Percentiles rank a stretch among this genome's conserved stretches.
Evolutionary conservation across 2,329 filamentous ascomycete genomes (phyloP).

Genomic region (Fusarium sp.): DNA sequence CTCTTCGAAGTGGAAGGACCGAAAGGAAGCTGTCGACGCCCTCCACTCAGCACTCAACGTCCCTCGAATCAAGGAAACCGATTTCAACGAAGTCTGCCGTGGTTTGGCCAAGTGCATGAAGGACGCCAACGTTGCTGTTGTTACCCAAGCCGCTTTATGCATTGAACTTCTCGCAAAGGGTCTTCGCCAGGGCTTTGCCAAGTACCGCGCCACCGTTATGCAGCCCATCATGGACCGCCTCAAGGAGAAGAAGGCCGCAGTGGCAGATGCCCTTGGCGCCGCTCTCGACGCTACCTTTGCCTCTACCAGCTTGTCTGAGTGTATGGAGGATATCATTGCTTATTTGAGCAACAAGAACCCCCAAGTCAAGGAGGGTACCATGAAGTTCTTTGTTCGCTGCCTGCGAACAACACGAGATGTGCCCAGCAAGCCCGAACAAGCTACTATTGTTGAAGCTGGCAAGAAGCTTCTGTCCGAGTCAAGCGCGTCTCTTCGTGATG

Average conservation of each 20-base stretch:
- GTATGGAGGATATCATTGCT: slow-evolving; percentile 88
- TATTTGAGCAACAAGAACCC: slow-evolving; percentile 95
- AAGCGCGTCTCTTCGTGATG: slow-evolving; percentile 84
- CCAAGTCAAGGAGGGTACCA: slow-evolving; percentile 94
- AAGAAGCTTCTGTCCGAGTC: slow-evolving; percentile 94
- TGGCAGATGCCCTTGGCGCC: slow-evolving; percentile 87
- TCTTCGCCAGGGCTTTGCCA: slow-evolving; percentile 79
- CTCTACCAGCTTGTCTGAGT: slow-evolving; percentile 81
- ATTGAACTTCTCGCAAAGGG: slow-evolving; percentile 91
- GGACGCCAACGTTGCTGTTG: slow-evolving; percentile 95
- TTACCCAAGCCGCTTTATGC: slow-evolving; percentile 92
- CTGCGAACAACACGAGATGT: slow-evolving; percentile 85
- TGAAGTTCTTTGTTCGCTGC: slow-evolving; percentile 92
- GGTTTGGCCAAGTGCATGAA: slow-evolving; percentile 97
- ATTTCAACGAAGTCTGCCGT: slow-evolving; percentile 85
- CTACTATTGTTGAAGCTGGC: slow-evolving; percentile 84
- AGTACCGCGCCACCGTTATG: slow-evolving; percentile 84
- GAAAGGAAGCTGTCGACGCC: slow-evolving; percentile 92
- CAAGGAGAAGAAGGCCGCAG: slow-evolving; percentile 95
- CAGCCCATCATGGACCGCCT: slow-evolving; percentile 92
- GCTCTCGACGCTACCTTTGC: slow-evolving; percentile 79
- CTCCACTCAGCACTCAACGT: slow-evolving; percentile 82
- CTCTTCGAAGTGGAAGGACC: slow-evolving; percentile 98
- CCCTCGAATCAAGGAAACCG: slow-evolving; percentile 90
- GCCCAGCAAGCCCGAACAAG: slow-evolving; percentile 85